Conservation (phyloP, 345 rosid genomes). For the Adansonia digitata region DNA sequence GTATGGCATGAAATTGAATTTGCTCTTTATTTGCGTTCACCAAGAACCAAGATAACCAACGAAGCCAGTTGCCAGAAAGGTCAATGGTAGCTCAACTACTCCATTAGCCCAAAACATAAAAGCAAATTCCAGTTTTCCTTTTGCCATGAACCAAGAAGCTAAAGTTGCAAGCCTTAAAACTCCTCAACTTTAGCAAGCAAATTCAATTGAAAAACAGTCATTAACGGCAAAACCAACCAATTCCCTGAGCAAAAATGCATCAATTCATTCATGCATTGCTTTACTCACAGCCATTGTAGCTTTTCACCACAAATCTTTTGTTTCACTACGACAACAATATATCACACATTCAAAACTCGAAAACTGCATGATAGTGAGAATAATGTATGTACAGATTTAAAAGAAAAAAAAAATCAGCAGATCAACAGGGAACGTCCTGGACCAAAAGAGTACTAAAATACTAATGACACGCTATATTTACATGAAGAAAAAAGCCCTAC, state of each 20-base stretch:
- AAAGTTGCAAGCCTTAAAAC: neutral
- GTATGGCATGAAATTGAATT: no score
- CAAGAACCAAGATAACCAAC: no score
- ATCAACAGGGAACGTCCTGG: neutral
- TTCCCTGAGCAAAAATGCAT: neutral
- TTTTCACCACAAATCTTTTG: neutral
- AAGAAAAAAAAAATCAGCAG: neutral
- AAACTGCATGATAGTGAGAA: neutral
- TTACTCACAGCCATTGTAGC: neutral
- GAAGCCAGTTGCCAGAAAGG: no score
- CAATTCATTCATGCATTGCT: neutral
- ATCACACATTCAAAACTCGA: neutral
- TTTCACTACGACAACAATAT: neutral
- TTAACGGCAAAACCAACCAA: neutral
- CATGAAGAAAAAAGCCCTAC: neutral
- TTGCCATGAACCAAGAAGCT: no score
- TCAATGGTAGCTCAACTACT: no score
- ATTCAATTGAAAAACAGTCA: neutral
- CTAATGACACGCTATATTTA: neutral
- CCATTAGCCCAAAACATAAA: no score
- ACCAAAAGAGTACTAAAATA: neutral
- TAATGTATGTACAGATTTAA: neutral
- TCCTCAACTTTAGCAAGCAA: neutral
- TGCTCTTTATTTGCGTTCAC: no score
- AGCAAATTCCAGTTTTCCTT: no score